Conservation (phyloP, 2,329 filamentous ascomycete species). For the Trichoderma koningii region DNA sequence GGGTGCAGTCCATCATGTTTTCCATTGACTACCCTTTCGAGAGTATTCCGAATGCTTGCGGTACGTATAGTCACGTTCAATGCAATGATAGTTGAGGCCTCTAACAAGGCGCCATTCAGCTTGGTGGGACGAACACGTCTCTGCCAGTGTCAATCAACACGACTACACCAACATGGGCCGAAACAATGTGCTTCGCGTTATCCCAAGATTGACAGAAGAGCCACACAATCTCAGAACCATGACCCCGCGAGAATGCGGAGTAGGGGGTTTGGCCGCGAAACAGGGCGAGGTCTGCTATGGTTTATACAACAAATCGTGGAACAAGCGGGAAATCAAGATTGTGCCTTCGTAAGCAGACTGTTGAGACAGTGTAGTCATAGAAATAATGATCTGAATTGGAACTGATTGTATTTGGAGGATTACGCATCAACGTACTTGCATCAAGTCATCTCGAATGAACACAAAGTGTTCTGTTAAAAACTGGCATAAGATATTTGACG, state of each 20-base stretch:
- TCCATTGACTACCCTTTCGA: slow-evolving; percentile 57
- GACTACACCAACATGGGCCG: slow-evolving; percentile 22
- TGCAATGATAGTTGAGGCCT: neutral
- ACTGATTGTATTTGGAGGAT: no score
- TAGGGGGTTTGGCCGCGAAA: slow-evolving; percentile 4
- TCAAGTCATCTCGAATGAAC: no score
- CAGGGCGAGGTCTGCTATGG: slow-evolving; percentile 19
- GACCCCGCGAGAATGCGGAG: slow-evolving; percentile 16
- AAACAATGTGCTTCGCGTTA: slow-evolving; percentile 13
- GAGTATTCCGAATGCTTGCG: slow-evolving; percentile 21
- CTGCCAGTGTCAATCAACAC: slow-evolving; percentile 21
- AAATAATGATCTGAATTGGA: neutral
- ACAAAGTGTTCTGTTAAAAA: no score
- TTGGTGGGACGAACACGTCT: slow-evolving; percentile 24
- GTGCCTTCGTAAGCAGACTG: neutral
- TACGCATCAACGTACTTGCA: no score
- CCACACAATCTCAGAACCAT: slow-evolving; percentile 16
- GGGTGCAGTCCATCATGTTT: slow-evolving; percentile 53
- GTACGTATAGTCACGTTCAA: neutral
- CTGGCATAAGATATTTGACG: no score
- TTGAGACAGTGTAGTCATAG: neutral
- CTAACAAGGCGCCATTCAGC: neutral
- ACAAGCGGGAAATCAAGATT: slow-evolving; percentile 16
- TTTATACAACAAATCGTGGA: slow-evolving; percentile 25
- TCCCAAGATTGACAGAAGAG: slow-evolving; percentile 3